Evolutionary conservation across 208 protist species (phyloP).

Genomic region (Leishmania tropica): DNA sequence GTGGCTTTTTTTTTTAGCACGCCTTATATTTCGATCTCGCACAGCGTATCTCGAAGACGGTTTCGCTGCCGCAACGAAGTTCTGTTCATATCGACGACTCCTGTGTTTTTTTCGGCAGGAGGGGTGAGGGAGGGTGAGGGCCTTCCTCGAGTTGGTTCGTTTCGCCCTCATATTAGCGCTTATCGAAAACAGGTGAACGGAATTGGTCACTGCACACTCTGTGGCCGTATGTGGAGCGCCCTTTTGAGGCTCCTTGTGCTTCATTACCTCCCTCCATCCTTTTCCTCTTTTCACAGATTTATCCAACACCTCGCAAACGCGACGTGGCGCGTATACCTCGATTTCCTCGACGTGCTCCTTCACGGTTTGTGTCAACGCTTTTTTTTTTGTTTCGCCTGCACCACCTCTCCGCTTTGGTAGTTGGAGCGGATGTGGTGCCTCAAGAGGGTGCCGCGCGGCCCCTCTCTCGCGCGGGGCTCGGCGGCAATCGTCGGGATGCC

Average conservation of each 20-base stretch:
- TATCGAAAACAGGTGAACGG: neutral
- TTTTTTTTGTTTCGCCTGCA: neutral
- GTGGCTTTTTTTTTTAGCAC: neutral
- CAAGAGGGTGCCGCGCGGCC: neutral
- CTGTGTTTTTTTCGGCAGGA: neutral
- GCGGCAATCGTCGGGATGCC: neutral
- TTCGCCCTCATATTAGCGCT: neutral
- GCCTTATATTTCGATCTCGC: neutral
- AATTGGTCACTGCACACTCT: neutral
- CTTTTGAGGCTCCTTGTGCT: neutral
- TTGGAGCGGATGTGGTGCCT: neutral
- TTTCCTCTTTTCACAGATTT: neutral
- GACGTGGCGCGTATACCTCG: neutral
- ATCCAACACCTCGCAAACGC: neutral
- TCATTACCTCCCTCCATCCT: neutral
- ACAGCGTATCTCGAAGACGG: neutral
- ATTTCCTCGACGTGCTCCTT: neutral
- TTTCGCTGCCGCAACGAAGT: neutral
- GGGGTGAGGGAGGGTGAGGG: too few species aligned
- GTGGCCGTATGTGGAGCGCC: neutral
- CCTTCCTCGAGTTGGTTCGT: neutral
- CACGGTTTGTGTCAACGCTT: too few species aligned
- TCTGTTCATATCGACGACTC: neutral
- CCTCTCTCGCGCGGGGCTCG: neutral
- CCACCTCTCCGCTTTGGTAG: conserved; percentile 3